Evolutionary conservation across 352 stramenopile species (phyloP).

Genomic region (Globisporangium nunn): DNA sequence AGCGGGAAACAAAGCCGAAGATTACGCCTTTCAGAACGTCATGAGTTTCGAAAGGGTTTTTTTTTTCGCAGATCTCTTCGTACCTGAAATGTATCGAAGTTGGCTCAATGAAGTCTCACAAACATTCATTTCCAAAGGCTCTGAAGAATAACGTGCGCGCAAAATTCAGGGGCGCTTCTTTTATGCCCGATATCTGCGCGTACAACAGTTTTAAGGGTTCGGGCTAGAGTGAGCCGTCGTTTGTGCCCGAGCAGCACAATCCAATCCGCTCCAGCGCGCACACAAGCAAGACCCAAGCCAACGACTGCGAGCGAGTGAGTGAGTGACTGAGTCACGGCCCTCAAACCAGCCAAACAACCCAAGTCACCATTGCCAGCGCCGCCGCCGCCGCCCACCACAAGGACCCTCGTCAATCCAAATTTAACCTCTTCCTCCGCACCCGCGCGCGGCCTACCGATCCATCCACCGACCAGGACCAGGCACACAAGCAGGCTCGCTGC

Average conservation of each 20-base stretch:
- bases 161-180: background rate
- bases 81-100: background rate
- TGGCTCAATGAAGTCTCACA: background rate
- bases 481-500: no score
- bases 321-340: no score
- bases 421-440: constrained; percentile 9
- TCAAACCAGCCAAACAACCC: background rate
- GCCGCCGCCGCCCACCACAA: no score
- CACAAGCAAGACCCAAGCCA: background rate
- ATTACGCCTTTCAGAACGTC: background rate
- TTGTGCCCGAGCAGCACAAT: background rate
- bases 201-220: no score
- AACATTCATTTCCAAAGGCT: background rate
- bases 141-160: constrained; percentile 2
- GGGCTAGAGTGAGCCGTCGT: background rate
- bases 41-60: background rate
- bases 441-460: background rate
- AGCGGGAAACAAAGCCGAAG: background rate
- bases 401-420: constrained; percentile 8
- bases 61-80: background rate
- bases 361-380: background rate
- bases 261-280: background rate
- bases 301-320: background rate
- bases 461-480: no score
- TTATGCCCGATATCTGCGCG: background rate